Evolutionary conservation across 2,329 filamentous ascomycete species (phyloP), one percentile per base, ranked within the genome.

Genomic region (Emericellopsis atlantica): DNA sequence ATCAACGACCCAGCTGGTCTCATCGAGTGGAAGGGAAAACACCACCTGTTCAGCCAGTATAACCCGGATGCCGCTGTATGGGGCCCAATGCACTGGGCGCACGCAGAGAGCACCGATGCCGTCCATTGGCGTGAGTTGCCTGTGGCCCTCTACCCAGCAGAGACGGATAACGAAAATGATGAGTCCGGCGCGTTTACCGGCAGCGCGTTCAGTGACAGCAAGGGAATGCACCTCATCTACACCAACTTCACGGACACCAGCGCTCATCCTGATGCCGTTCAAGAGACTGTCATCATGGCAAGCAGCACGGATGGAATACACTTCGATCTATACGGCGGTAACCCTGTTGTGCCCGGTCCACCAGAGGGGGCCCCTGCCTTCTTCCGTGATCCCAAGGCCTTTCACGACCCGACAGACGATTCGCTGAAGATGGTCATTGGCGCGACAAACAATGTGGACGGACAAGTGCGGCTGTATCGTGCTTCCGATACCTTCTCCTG

Each of bases 1-100:
- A 54, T 54, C 46, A 54, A 54, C 42, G 51, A 54, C 37, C 51
- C 51, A 4, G 41, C 48, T 14, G 51, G 51, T 4, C 44, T 54
- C 9, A 37, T 36, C 10, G 44, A 52, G 40, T 54, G 46, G 40
- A 47, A 48, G 14, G 49, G 50, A n/a, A 37, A 45, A 12, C 51
- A 54, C 41, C 51, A 54, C 37, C 49, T 51, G 38, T 53, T 54
- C 45, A 51, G 48, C 35, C 51, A 54, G 44, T 52, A 44, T 37
- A 37, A 53, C 44, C 51, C 51, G 8, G 43, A 40, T 18, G 44
- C 45, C 11, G 49, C 49, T 14, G 12, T 51, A 14, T 52, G 49
- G 50, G 51, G 49, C 22, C 47, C 50, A 1, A 54, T 54, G 50
- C 43, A 54, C 40, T 54, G 51, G 51, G 40, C 51, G 15, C 51